Conservation (phyloP, 2,329 filamentous ascomycete species). For the Pseudogymnoascus sp. region DNA sequence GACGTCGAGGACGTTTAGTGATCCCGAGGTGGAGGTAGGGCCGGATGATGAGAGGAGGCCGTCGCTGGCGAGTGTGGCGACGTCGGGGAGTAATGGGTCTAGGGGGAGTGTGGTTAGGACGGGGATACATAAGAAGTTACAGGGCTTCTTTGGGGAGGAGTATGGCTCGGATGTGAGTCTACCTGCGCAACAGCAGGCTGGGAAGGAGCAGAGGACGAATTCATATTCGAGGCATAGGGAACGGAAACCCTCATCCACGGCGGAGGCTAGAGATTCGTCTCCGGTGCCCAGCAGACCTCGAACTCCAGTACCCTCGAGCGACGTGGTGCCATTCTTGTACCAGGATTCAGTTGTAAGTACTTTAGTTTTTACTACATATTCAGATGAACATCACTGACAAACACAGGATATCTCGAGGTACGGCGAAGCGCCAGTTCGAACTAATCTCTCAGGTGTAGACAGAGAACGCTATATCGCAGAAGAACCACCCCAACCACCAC, state of each 20-base stretch:
- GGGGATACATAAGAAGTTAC: conserved; percentile 63
- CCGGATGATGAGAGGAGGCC: conserved; percentile 72
- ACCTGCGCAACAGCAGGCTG: conserved; percentile 35
- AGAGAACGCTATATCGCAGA: conserved; percentile 57
- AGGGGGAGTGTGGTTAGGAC: conserved; percentile 64
- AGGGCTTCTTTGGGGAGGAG: conserved; percentile 90
- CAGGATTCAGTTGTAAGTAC: conserved; percentile 71
- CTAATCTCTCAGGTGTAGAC: conserved; percentile 63
- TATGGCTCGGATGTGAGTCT: conserved; percentile 70
- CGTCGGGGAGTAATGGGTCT: conserved; percentile 78
- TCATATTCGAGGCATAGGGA: conserved; percentile 60
- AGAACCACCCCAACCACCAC: conserved; percentile 46
- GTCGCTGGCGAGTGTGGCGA: conserved; percentile 82
- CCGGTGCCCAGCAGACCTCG: conserved; percentile 70
- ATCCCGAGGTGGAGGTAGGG: conserved; percentile 57
- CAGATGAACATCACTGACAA: background rate
- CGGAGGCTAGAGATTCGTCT: conserved; percentile 67
- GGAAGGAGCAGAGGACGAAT: conserved; percentile 57
- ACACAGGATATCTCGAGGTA: conserved; percentile 65
- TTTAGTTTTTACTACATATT: conserved; percentile 22
- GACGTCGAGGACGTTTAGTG: conserved; percentile 42
- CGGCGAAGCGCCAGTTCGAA: conserved; percentile 70
- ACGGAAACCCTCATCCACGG: conserved; percentile 74
- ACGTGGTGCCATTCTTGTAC: conserved; percentile 96
- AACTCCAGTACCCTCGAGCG: conserved; percentile 81